Percentiles rank a stretch among this genome's conserved stretches.
These are phyloP conservation scores for Colletotrichum brevisporum DNA, from an alignment of 2,329 filamentous ascomycete species.

Conservation along the genomic window DNA sequence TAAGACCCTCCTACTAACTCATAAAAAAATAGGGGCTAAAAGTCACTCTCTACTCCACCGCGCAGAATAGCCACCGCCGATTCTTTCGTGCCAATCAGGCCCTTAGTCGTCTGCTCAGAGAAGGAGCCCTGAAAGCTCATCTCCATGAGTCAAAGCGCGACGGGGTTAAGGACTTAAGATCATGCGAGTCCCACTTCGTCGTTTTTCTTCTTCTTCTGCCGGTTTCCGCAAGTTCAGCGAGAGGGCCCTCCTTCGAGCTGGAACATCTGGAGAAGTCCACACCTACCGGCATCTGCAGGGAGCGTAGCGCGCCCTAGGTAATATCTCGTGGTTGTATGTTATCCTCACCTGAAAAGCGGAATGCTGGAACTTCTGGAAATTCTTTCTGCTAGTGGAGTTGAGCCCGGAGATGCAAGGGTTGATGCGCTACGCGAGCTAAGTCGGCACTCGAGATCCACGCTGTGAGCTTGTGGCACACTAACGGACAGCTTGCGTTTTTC, in stretches of 20 bases:
- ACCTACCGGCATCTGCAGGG: too few species aligned
- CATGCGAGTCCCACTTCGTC: neutral
- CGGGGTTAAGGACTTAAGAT: neutral
- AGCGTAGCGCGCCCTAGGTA: too few species aligned
- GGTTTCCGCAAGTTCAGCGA: too few species aligned
- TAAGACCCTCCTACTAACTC: too few species aligned
- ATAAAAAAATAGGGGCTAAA: too few species aligned
- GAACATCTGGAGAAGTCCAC: too few species aligned
- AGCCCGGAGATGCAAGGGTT: neutral
- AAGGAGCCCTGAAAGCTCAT: neutral
- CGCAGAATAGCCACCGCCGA: too few species aligned
- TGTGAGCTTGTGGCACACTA: slow-evolving; percentile 12
- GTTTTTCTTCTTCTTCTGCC: neutral
- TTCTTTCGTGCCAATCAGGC: too few species aligned
- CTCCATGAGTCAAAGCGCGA: slow-evolving; percentile 6
- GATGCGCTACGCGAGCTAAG: slow-evolving; percentile 1
- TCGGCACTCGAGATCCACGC: slow-evolving; percentile 15
- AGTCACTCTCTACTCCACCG: too few species aligned
- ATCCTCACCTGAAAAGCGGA: slow-evolving; percentile 32
- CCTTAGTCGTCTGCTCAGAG: neutral
- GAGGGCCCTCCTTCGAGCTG: too few species aligned
- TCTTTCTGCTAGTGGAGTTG: neutral
- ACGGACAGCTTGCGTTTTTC: neutral
- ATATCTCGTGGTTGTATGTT: too few species aligned
- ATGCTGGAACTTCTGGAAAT: slow-evolving; percentile 24